Evolutionary conservation across 2,329 filamentous ascomycete genomes (phyloP).

Genomic region (Gyromitra esculenta): DNA sequence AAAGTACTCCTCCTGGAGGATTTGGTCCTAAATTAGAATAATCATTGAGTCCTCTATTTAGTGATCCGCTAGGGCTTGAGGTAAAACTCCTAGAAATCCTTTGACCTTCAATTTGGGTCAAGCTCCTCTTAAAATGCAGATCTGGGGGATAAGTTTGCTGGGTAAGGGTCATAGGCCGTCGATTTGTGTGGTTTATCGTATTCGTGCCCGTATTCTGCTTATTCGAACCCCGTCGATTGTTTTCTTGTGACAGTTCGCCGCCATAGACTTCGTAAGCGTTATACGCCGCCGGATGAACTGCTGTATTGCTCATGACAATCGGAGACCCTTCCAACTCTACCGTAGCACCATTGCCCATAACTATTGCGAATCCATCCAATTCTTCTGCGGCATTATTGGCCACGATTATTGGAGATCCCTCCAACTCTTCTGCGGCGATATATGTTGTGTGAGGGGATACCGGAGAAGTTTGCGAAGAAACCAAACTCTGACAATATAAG

Average conservation of each 20-base stretch:
- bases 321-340: neutral
- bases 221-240: neutral
- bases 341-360: slow-evolving; percentile 19
- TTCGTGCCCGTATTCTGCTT: neutral
- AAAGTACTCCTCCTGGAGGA: neutral
- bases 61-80: slow-evolving; percentile 1
- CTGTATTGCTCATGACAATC: slow-evolving; percentile 26
- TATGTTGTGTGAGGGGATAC: neutral
- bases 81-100: neutral
- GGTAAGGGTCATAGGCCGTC: neutral
- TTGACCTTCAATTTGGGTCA: neutral
- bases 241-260: neutral
- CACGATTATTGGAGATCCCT: slow-evolving; percentile 15
- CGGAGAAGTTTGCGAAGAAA: slow-evolving; percentile 10
- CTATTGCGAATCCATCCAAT: neutral
- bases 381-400: slow-evolving; percentile 5
- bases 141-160: slow-evolving; percentile 21
- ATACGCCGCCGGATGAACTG: slow-evolving; percentile 38
- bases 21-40: neutral
- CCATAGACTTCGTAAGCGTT: slow-evolving; percentile 33
- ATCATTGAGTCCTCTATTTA: neutral
- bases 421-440: neutral
- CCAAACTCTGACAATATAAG: neutral
- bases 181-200: slow-evolving; percentile 4
- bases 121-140: neutral